Conservation (phyloP, 345 rosid genomes). For the Rubroshorea leprosula region DNA sequence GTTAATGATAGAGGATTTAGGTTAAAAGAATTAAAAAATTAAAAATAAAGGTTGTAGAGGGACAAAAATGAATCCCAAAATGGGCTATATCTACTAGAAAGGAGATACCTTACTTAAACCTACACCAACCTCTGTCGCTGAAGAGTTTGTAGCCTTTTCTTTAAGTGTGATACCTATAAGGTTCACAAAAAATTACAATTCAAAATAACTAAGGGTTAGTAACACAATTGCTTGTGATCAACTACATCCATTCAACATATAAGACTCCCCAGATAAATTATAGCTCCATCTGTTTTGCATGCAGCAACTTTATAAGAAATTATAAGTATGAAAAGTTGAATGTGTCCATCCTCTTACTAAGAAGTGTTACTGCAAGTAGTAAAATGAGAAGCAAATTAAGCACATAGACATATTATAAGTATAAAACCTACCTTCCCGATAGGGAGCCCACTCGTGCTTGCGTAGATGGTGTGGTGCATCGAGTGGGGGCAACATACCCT, state of each 20-base stretch:
- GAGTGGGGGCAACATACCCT: constrained; percentile 96
- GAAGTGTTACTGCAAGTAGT: background rate
- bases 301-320: too few relatives aligned
- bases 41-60: too few relatives aligned
- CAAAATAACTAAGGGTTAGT: too few relatives aligned
- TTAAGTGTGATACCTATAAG: constrained; percentile 64
- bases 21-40: too few relatives aligned
- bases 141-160: constrained; percentile 41
- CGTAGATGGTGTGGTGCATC: constrained; percentile 98
- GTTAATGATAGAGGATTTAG: too few relatives aligned
- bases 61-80: too few relatives aligned
- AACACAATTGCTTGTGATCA: too few relatives aligned
- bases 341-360: background rate
- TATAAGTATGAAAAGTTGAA: background rate
- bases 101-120: constrained; percentile 72
- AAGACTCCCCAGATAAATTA: too few relatives aligned
- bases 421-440: constrained; percentile 71
- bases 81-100: too few relatives aligned
- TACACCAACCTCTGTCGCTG: constrained; percentile 67
- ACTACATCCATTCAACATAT: too few relatives aligned
- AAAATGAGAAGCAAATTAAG: constrained; percentile 4
- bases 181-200: constrained; percentile 15
- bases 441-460: constrained; percentile 90
- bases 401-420: background rate
- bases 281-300: too few relatives aligned